These are phyloP conservation scores for Monosporascus sp. DNA, from an alignment of 2,329 filamentous ascomycete species.

Conservation along the genomic window DNA sequence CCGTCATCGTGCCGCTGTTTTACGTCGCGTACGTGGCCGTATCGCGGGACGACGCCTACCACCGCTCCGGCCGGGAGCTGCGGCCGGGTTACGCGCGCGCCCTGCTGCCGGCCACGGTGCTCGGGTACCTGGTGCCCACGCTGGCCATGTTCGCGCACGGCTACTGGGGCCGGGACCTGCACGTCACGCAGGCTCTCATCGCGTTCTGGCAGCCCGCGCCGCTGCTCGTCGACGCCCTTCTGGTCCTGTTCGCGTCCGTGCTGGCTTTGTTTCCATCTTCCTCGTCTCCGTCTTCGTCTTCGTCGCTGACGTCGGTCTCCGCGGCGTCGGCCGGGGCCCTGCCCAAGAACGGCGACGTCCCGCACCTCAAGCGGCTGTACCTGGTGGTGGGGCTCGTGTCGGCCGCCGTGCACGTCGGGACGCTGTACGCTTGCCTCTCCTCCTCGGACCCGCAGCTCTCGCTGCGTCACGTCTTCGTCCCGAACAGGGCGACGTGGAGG, in stretches of 20 bases:
- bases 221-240: conserved; percentile 16
- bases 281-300: conserved; percentile 4
- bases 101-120: conserved; percentile 15
- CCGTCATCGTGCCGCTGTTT: conserved; percentile 21
- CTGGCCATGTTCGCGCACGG: conserved; percentile 15
- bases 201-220: conserved; percentile 24
- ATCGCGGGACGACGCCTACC: conserved; percentile 15
- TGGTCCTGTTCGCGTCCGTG: conserved; percentile 1
- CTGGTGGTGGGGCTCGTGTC: conserved; percentile 13
- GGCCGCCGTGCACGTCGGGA: conserved; percentile 13
- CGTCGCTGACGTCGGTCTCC: background rate
- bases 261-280: conserved; percentile 8
- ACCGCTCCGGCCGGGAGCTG: conserved; percentile 13
- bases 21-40: conserved; percentile 12
- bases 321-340: background rate
- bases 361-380: conserved; percentile 22
- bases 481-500: conserved; percentile 11
- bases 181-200: conserved; percentile 16
- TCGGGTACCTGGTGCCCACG: conserved; percentile 23
- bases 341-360: conserved; percentile 14
- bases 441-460: conserved; percentile 16
- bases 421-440: conserved; percentile 18
- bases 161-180: conserved; percentile 6
- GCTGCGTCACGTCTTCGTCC: conserved; percentile 20
- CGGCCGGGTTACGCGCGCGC: conserved; percentile 14